phyloP scores from a whole-genome alignment of 2,329 filamentous ascomycete genomes.

The Plenodomus biglobosus region DNA sequence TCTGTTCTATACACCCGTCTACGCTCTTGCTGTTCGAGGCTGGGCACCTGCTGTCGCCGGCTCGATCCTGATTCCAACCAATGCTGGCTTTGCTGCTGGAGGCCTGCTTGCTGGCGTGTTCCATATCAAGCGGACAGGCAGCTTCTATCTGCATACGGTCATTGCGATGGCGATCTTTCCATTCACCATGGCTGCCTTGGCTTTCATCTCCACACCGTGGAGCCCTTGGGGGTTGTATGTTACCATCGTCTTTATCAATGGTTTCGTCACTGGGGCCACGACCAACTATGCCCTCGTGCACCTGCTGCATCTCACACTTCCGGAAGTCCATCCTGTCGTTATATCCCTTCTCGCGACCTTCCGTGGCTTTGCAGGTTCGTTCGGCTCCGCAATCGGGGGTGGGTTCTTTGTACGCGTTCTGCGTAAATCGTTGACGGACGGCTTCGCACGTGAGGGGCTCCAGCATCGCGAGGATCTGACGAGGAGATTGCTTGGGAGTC shows the following conservation, averaged over 20 bases:
- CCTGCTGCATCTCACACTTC: conserved; percentile 69
- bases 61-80: conserved; percentile 77
- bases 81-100: conserved; percentile 74
- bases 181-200: conserved; percentile 59
- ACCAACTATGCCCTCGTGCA: conserved; percentile 84
- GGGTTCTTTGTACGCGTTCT: conserved; percentile 71
- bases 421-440: conserved; percentile 55
- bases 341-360: conserved; percentile 78
- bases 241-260: conserved; percentile 66
- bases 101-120: conserved; percentile 72
- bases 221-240: conserved; percentile 60
- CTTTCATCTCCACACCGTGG: conserved; percentile 56
- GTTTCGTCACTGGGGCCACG: conserved; percentile 69
- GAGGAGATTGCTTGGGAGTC: conserved; percentile 60
- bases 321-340: conserved; percentile 70
- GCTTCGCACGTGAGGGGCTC: conserved; percentile 55
- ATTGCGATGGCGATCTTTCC: conserved; percentile 65
- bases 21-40: conserved; percentile 73
- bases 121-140: conserved; percentile 71
- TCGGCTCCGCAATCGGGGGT: conserved; percentile 77
- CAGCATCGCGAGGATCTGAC: conserved; percentile 51
- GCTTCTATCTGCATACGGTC: conserved; percentile 69
- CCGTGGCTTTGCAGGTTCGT: conserved; percentile 77
- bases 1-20: conserved; percentile 79
- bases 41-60: conserved; percentile 71